A percentile compares a stretch with the other conserved stretches of the same genome.
phyloP scores from a whole-genome alignment of 495 filamentous ascomycete species.

The Rhizodiscina lignyota region DNA sequence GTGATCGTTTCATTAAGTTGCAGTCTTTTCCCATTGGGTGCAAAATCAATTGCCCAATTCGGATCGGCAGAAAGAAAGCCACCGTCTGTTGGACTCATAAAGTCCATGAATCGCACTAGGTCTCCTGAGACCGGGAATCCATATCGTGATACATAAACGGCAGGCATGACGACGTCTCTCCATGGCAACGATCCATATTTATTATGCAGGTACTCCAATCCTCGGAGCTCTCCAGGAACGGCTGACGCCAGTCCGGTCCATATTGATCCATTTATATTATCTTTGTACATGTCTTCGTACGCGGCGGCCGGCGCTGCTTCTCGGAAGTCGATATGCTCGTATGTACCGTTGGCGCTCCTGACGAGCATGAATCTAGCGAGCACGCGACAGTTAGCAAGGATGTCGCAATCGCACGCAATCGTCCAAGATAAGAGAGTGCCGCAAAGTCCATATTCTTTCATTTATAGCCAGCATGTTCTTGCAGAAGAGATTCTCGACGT shows the following conservation, averaged over 20 bases:
- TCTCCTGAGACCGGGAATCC: constrained; percentile 62
- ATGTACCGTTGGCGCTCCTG: neutral
- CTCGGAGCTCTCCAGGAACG: constrained; percentile 69
- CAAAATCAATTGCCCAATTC: constrained; percentile 74
- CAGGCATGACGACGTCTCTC: constrained; percentile 51
- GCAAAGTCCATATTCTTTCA: too few species aligned
- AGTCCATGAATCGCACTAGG: constrained; percentile 50
- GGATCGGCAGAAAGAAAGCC: constrained; percentile 59
- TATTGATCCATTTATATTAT: neutral
- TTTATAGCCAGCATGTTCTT: too few species aligned
- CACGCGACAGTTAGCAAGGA: too few species aligned
- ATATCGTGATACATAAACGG: constrained; percentile 53
- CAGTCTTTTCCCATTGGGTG: constrained; percentile 58
- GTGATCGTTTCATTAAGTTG: constrained; percentile 61
- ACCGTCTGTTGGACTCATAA: constrained; percentile 11
- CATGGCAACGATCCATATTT: constrained; percentile 57
- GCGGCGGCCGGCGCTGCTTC: constrained; percentile 6
- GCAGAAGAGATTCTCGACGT: too few species aligned
- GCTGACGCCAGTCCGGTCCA: constrained; percentile 25
- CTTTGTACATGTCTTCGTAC: constrained; percentile 5
- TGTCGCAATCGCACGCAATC: too few species aligned
- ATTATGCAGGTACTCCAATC: constrained; percentile 57
- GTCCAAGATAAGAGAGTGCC: too few species aligned
- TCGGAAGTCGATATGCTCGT: constrained; percentile 5
- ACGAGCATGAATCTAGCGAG: constrained; percentile 4